Evolutionary conservation across 495 filamentous ascomycete species (phyloP), one percentile per base, ranked within the genome.

Genomic region (Podospora pseudoanserina): DNA sequence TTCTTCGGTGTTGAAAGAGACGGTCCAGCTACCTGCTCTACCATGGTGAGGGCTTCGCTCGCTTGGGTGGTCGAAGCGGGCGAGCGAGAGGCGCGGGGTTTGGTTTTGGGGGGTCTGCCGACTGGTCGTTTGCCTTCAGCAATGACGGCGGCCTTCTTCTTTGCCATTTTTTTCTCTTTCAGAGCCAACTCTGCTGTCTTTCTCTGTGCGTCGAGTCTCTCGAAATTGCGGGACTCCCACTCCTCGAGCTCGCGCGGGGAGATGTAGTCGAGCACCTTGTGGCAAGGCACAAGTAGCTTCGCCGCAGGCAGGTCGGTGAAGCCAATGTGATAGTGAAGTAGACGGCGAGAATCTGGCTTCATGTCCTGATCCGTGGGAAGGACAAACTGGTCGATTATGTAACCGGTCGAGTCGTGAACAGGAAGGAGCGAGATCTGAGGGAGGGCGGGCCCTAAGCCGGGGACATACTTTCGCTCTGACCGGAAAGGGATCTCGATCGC

Each of bases 311-410:
- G 66, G 59, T 83, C 81, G 27, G 74, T 76, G 73, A 81, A 85
- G 9, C 79, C 79, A 0, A 85, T 74, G 9, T 80, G 63, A 30
- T 85, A 85, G 68, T 78, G 74, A 27, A 79, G 71, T 3, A 78
- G 70, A 4, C 79, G 77, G 20, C 76, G 76, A 16, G 75, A 72
- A 9, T 53, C 65, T 3, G 34, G 3, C 15, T 63, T 76, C 4
- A 67, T 70, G 20, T 74, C 65, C 18, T 74, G 59, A 9, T 65
- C 63, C 18, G 70, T 64, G 13, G 80, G 80, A n/a, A 79, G 65
- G 26, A 83, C 71, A 66, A 76, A 72, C 58, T 82, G 78, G 71
- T 82, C 77, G 72, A 83, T 71, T 63, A 84, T 83, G 68, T 80
- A 83, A 19, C 79, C 82, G 44, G 78, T 77, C 18, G 81, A 78